Conservation (phyloP, 257 asterid genomes). For the Verbascum thapsus region DNA sequence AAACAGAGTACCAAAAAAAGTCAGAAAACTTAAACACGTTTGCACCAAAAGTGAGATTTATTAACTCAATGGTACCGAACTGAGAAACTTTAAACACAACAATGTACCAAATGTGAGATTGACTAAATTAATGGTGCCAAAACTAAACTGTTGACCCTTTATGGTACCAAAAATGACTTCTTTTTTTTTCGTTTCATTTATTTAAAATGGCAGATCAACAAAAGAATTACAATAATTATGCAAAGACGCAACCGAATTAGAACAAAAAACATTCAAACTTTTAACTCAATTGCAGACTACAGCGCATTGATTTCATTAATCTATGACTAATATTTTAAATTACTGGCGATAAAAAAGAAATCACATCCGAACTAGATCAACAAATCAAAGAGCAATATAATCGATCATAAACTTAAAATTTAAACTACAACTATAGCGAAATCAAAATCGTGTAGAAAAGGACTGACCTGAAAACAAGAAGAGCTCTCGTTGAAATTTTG, state of each 20-base stretch:
- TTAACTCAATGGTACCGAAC: too few relatives aligned
- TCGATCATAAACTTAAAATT: background rate
- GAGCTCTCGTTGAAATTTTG: slow-evolving; percentile 20
- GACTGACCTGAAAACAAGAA: slow-evolving; percentile 34
- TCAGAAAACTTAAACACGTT: too few relatives aligned
- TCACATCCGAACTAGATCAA: slow-evolving; percentile 1
- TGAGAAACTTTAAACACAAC: too few relatives aligned
- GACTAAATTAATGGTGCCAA: too few relatives aligned
- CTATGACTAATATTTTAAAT: slow-evolving; percentile 6
- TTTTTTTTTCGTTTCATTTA: too few relatives aligned
- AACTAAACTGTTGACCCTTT: too few relatives aligned
- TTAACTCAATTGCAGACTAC: background rate
- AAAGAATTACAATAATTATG: background rate
- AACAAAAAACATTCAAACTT: background rate
- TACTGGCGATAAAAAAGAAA: background rate
- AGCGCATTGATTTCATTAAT: background rate
- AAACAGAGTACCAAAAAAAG: too few relatives aligned
- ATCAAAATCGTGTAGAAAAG: background rate
- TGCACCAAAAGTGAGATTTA: too few relatives aligned
- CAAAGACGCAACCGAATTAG: background rate
- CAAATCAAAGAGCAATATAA: background rate
- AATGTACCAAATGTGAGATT: too few relatives aligned
- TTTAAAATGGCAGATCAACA: background rate
- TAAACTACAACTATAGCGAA: background rate
- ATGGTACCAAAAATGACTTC: too few relatives aligned